Evolutionary conservation across 148 eudicot species (phyloP).

Genomic region (Diospyros lotus): DNA sequence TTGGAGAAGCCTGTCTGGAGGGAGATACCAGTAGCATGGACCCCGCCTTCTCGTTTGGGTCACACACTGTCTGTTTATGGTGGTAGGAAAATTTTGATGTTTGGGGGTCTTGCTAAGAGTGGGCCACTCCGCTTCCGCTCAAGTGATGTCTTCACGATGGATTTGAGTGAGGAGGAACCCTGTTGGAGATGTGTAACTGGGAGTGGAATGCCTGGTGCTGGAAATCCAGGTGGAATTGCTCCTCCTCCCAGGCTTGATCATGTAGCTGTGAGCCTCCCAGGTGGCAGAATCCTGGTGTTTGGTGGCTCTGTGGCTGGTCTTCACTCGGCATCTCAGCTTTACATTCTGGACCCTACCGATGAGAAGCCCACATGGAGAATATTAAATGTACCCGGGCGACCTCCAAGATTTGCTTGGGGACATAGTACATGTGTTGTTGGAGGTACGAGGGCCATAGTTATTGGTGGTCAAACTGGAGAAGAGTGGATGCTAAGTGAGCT

Average conservation of each 20-base stretch:
- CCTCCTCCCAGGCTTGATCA: conserved; percentile 97
- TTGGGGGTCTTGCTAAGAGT: conserved; percentile 93
- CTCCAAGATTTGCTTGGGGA: conserved; percentile 97
- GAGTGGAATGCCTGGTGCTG: conserved; percentile 91
- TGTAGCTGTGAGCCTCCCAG: conserved; percentile 94
- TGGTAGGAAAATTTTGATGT: conserved; percentile 89
- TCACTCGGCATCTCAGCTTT: conserved; percentile 92
- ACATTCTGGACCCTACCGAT: conserved; percentile 87
- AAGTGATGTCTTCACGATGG: conserved; percentile 85
- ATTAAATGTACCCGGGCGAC: conserved; percentile 82
- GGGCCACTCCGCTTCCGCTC: conserved; percentile 86
- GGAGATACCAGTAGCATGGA: conserved; percentile 88
- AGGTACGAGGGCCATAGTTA: conserved; percentile 93
- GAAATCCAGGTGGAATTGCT: conserved; percentile 89
- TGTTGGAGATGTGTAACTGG: conserved; percentile 94
- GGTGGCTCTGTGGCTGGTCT: conserved; percentile 99
- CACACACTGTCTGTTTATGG: conserved; percentile 91
- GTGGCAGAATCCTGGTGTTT: conserved; percentile 86
- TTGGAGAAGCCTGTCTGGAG: conserved; percentile 90
- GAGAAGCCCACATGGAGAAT: conserved; percentile 97
- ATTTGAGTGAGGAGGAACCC: conserved; percentile 83
- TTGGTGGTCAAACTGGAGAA: conserved; percentile 95
- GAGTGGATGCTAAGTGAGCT: conserved; percentile 92
- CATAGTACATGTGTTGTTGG: conserved; percentile 95
- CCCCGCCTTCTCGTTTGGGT: conserved; percentile 94